Conservation (phyloP, 331 rosid species). For the Pyrus hybrid region DNA sequence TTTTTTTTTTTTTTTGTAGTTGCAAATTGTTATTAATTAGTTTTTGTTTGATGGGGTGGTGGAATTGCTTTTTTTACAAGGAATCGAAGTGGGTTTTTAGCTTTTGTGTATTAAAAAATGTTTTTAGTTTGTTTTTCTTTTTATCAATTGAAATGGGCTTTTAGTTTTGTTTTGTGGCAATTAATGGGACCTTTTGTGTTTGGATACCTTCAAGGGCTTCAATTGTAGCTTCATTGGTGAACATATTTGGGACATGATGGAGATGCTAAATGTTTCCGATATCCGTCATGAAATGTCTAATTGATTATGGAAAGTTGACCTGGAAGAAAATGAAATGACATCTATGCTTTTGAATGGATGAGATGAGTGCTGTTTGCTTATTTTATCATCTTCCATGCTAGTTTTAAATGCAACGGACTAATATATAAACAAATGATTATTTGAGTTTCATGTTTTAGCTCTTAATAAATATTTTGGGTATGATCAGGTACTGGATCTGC, state of each 20-base stretch:
- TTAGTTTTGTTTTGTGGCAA: background rate
- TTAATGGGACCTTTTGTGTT: background rate
- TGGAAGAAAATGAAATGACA: background rate
- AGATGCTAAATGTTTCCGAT: background rate
- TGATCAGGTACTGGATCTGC: slow-evolving; percentile 11
- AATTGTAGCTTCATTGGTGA: background rate
- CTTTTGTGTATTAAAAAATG: background rate
- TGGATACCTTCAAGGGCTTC: background rate
- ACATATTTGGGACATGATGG: background rate
- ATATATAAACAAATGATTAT: background rate
- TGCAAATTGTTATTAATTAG: too few species aligned
- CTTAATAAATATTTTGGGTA: background rate
- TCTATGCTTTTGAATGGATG: background rate
- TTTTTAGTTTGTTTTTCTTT: background rate
- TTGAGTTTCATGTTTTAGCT: background rate
- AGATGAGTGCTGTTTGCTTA: background rate
- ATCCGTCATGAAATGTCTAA: background rate
- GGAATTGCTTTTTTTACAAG: background rate
- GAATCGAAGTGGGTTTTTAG: background rate
- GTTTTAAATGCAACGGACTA: background rate
- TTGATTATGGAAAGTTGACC: background rate
- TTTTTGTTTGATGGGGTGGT: background rate
- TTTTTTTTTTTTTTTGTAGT: too few species aligned
- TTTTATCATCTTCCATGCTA: background rate
- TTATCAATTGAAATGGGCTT: background rate